Evolutionary conservation across 257 asterid genomes (phyloP).

Genomic region (Buddleja alternifolia): DNA sequence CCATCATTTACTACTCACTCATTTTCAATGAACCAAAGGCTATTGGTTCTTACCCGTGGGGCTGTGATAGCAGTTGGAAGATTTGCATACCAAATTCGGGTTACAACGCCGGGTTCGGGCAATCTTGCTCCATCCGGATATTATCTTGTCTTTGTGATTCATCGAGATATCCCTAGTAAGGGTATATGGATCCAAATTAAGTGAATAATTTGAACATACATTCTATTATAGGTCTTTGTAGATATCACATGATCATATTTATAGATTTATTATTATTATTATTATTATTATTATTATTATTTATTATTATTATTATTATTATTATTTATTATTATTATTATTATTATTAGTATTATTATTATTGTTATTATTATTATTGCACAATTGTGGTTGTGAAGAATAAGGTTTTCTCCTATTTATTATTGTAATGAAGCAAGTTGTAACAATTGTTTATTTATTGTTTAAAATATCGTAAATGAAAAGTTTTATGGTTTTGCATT

Average conservation of each 20-base stretch:
- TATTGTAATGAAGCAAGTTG: neutral
- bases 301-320: too few species aligned
- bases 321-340: too few species aligned
- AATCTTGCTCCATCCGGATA: constrained; percentile 57
- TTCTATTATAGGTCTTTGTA: neutral
- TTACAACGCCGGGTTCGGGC: constrained; percentile 29
- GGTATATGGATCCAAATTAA: constrained; percentile 53
- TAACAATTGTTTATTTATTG: too few species aligned
- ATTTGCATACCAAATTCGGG: constrained; percentile 35
- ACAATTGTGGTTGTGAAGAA: too few species aligned
- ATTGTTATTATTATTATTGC: too few species aligned
- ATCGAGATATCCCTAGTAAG: constrained; percentile 49
- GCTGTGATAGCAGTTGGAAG: constrained; percentile 18
- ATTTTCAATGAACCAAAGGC: constrained; percentile 56
- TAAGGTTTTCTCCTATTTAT: too few species aligned
- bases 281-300: too few species aligned
- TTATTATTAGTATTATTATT: too few species aligned
- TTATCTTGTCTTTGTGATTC: constrained; percentile 54
- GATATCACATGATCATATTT: constrained; percentile 20
- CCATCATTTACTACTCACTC: constrained; percentile 60
- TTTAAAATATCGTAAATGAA: too few species aligned
- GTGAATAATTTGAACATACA: neutral
- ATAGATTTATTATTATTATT: neutral
- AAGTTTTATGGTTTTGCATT: too few species aligned
- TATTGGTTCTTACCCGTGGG: constrained; percentile 36